Percentiles rank a stretch among this genome's conserved stretches.
These are phyloP conservation scores for Talaromyces islandicus DNA, from an alignment of 2,329 filamentous ascomycete genomes.

Conservation along the genomic window DNA sequence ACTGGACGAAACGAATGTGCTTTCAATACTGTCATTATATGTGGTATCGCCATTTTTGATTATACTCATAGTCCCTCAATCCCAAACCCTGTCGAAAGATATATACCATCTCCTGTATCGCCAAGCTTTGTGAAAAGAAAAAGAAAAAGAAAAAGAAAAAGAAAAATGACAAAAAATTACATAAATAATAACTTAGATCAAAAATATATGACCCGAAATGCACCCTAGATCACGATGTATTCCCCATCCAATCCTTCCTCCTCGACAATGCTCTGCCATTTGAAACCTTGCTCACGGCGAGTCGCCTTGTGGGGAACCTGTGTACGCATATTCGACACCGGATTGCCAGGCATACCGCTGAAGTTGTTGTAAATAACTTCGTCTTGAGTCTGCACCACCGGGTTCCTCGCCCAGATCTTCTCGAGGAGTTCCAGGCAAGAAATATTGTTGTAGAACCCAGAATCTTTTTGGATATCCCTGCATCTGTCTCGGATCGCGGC, in stretches of 20 bases:
- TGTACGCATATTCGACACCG: conserved; percentile 10
- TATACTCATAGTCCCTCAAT: neutral
- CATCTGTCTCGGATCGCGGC: conserved; percentile 73
- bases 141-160: neutral
- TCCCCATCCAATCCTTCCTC: conserved; percentile 22
- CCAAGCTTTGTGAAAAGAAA: neutral
- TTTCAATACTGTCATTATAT: neutral
- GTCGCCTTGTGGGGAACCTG: neutral
- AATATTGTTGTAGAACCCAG: conserved; percentile 90
- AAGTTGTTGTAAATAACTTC: neutral
- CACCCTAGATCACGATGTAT: conserved; percentile 25
- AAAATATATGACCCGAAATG: neutral
- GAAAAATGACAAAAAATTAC: neutral
- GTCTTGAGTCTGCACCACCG: neutral
- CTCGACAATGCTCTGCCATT: conserved; percentile 25
- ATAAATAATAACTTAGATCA: neutral
- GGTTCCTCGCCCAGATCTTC: conserved; percentile 62
- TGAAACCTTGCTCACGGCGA: conserved; percentile 16
- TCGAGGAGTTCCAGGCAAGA: conserved; percentile 80
- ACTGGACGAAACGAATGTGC: neutral
- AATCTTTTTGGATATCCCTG: conserved; percentile 78
- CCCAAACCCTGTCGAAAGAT: neutral
- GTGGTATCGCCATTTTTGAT: neutral
- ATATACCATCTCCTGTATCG: neutral
- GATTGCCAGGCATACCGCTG: conserved; percentile 1